phyloP scores from a whole-genome alignment of 768 basidiomycete genomes.

The Rubroboletus pulcherrimus region DNA sequence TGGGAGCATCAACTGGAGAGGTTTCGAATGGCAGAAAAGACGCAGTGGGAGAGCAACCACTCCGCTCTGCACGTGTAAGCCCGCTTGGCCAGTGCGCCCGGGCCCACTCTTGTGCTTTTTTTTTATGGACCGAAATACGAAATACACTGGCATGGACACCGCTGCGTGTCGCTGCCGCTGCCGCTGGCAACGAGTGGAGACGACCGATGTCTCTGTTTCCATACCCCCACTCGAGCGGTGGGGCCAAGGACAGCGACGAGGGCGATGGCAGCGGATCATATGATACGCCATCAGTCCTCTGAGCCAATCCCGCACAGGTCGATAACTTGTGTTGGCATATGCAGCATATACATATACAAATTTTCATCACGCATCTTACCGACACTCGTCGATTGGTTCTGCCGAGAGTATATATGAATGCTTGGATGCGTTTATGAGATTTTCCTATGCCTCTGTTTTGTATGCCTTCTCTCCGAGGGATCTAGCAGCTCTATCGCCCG shows the following conservation, averaged over 20 bases:
- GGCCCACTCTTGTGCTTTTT: neutral
- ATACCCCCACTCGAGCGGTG: no score
- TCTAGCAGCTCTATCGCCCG: constrained; percentile 8
- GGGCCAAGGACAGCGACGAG: no score
- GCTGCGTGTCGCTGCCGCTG: no score
- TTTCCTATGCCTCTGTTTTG: neutral
- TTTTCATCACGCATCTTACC: neutral
- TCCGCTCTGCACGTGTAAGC: constrained; percentile 14
- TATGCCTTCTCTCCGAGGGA: neutral
- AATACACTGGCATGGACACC: neutral
- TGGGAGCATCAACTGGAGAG: constrained; percentile 11
- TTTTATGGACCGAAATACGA: neutral
- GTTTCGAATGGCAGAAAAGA: constrained; percentile 32
- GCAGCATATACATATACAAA: no score
- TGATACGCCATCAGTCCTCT: no score
- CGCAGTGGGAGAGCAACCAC: constrained; percentile 12
- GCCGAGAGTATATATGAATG: neutral
- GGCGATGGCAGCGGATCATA: no score
- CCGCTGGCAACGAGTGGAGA: no score
- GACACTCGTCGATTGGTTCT: neutral
- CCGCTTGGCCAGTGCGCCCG: neutral
- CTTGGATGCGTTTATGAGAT: neutral
- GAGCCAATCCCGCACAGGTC: neutral
- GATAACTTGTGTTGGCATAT: no score
- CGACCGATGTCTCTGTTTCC: no score